Evolutionary conservation across 169 alveolate species (phyloP).

Genomic region (Eimeria sp.): DNA sequence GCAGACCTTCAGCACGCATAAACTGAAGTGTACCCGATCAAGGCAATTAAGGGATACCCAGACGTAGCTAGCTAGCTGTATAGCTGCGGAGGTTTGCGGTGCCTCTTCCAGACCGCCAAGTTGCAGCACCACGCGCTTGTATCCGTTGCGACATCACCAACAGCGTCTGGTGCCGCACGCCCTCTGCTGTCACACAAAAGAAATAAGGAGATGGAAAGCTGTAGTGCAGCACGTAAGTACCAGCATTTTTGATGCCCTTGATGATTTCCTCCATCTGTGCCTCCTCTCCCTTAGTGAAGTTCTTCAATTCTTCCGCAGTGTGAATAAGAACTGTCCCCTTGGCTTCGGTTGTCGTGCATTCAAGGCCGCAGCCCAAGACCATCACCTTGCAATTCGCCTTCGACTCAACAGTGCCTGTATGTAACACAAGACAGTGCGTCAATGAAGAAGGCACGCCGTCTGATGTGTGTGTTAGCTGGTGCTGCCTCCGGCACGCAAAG

Average conservation of each 20-base stretch:
- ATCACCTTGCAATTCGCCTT: conserved; percentile 97
- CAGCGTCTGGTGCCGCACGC: not conserved
- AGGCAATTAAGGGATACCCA: not conserved
- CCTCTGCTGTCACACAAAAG: not conserved
- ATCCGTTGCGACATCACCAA: not conserved
- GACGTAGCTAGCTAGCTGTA: not conserved
- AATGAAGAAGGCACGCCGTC: not conserved
- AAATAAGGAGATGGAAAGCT: not conserved
- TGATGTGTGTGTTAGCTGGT: not conserved
- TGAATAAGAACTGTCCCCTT: conserved; percentile 99
- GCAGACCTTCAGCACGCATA: not conserved
- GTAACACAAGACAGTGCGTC: not conserved
- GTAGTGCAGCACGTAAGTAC: not conserved
- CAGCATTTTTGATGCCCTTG: conserved; percentile 83
- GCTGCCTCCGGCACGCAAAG: not conserved
- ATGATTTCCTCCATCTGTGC: conserved; percentile 83
- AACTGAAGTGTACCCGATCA: not conserved
- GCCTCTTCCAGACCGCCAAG: not conserved
- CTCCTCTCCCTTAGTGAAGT: conserved; percentile 89
- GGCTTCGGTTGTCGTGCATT: conserved; percentile 97
- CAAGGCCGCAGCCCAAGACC: conserved; percentile 98
- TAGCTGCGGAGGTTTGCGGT: not conserved
- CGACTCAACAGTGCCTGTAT: conserved; percentile 95
- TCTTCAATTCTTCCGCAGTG: conserved; percentile 97
- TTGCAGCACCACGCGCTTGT: not conserved